These are phyloP conservation scores for Lasiosphaeria ovina DNA, from an alignment of 495 filamentous ascomycete genomes.

Conservation along the genomic window DNA sequence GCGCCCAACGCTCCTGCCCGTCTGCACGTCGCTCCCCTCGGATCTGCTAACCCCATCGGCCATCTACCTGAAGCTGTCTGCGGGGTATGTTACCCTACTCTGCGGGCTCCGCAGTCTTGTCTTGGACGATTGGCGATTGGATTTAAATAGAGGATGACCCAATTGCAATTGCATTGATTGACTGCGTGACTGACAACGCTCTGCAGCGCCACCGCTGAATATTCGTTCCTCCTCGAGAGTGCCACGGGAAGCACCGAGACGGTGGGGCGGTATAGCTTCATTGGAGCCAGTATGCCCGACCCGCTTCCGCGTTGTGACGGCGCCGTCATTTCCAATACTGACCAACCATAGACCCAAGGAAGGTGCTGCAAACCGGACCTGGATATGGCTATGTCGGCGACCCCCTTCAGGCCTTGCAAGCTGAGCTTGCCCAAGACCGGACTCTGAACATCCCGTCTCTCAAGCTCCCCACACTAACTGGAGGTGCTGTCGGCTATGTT, in stretches of 20 bases:
- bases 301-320: neutral
- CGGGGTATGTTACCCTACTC: slow-evolving; percentile 21
- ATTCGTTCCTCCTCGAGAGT: slow-evolving; percentile 90
- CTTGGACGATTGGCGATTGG: neutral
- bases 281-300: slow-evolving; percentile 64
- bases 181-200: neutral
- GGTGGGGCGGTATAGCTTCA: slow-evolving; percentile 90
- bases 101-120: too few species aligned
- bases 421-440: slow-evolving; percentile 71
- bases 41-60: slow-evolving; percentile 88
- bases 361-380: slow-evolving; percentile 82
- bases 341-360: slow-evolving; percentile 54
- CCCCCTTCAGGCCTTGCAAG: slow-evolving; percentile 76
- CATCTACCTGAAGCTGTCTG: slow-evolving; percentile 82
- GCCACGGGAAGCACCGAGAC: slow-evolving; percentile 90
- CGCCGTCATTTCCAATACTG: slow-evolving; percentile 2
- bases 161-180: too few species aligned
- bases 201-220: slow-evolving; percentile 63
- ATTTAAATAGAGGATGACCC: too few species aligned
- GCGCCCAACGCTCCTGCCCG: slow-evolving; percentile 72
- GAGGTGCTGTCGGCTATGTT: slow-evolving; percentile 93
- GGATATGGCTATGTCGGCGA: slow-evolving; percentile 81
- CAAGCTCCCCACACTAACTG: slow-evolving; percentile 76
- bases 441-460: slow-evolving; percentile 78
- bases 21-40: slow-evolving; percentile 82